Evolutionary conservation across 148 eudicot genomes (phyloP).

Genomic region (Cornus kousa): DNA sequence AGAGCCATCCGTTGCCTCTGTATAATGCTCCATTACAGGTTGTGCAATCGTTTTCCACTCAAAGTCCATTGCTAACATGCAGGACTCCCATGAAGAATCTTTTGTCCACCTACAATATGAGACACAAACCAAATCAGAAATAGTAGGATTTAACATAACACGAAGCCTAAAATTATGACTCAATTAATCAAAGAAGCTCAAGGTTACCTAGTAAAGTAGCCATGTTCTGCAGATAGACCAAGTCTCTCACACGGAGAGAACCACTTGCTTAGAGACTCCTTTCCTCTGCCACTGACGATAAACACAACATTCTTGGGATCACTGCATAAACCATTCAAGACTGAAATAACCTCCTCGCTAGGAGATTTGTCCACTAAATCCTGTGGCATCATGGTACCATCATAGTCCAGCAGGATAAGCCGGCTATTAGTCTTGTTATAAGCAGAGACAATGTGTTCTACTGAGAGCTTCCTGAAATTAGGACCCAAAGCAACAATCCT

Average conservation of each 20-base stretch:
- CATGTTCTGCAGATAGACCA: slow-evolving; percentile 81
- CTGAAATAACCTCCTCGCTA: slow-evolving; percentile 33
- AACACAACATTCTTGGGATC: slow-evolving; percentile 75
- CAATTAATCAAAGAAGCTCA: not conserved
- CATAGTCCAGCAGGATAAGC: slow-evolving; percentile 68
- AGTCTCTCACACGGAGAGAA: slow-evolving; percentile 63
- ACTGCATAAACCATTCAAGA: slow-evolving; percentile 51
- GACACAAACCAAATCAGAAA: not conserved
- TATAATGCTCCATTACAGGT: slow-evolving; percentile 79
- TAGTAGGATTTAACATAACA: not conserved
- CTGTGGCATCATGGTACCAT: slow-evolving; percentile 71
- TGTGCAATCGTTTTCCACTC: slow-evolving; percentile 63
- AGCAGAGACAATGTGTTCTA: slow-evolving; percentile 55
- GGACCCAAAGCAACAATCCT: slow-evolving; percentile 69
- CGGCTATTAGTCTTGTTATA: slow-evolving; percentile 48
- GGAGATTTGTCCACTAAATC: slow-evolving; percentile 58
- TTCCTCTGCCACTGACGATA: slow-evolving; percentile 75
- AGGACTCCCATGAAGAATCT: slow-evolving; percentile 56
- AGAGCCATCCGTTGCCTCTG: slow-evolving; percentile 82
- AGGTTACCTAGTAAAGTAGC: slow-evolving; percentile 60
- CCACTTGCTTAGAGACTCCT: slow-evolving; percentile 55
- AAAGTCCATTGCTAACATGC: slow-evolving; percentile 32
- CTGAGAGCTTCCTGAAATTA: slow-evolving; percentile 61
- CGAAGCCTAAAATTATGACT: not conserved
- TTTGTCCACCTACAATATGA: slow-evolving; percentile 48